phyloP scores from a whole-genome alignment of 805 yeast species.

The Barnettozyma botsteinii region DNA sequence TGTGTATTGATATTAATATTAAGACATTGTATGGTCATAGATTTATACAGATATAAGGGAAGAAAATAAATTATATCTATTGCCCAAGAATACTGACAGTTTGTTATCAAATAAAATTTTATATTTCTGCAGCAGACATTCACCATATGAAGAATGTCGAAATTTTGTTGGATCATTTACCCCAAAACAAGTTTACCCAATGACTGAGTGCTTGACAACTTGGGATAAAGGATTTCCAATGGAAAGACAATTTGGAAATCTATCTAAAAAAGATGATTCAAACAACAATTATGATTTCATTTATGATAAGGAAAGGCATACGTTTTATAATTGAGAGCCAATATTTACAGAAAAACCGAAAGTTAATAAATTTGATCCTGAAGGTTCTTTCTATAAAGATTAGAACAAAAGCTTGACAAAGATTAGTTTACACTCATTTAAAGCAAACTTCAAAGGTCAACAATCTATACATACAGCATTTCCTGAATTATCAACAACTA shows the following conservation, averaged over 20 bases:
- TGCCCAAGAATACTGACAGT: conserved; percentile 24
- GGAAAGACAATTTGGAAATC: conserved; percentile 35
- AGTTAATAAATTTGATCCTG: conserved; percentile 7
- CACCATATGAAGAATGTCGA: conserved; percentile 38
- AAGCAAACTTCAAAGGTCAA: conserved; percentile 2
- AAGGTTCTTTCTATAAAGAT: conserved; percentile 3
- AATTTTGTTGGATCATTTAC: conserved; percentile 31
- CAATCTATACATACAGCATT: conserved; percentile 2
- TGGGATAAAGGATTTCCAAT: conserved; percentile 38
- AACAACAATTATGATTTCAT: conserved; percentile 7
- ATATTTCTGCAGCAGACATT: conserved; percentile 41
- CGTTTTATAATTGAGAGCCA: conserved; percentile 6
- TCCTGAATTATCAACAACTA: not conserved
- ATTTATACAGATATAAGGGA: conserved; percentile 17
- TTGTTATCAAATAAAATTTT: conserved; percentile 33
- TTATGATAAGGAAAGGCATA: conserved; percentile 11
- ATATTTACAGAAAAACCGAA: not conserved
- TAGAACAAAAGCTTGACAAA: not conserved
- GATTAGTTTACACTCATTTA: not conserved
- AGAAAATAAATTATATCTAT: conserved; percentile 24
- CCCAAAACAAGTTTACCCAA: conserved; percentile 40
- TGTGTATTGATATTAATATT: conserved; percentile 32
- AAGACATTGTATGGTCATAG: conserved; percentile 11
- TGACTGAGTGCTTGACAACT: conserved; percentile 28
- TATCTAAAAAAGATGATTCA: conserved; percentile 21